Base-by-base conservation (phyloP, 2,329 filamentous ascomycete genomes). In the Ophiostoma novo-ulmi region DNA sequence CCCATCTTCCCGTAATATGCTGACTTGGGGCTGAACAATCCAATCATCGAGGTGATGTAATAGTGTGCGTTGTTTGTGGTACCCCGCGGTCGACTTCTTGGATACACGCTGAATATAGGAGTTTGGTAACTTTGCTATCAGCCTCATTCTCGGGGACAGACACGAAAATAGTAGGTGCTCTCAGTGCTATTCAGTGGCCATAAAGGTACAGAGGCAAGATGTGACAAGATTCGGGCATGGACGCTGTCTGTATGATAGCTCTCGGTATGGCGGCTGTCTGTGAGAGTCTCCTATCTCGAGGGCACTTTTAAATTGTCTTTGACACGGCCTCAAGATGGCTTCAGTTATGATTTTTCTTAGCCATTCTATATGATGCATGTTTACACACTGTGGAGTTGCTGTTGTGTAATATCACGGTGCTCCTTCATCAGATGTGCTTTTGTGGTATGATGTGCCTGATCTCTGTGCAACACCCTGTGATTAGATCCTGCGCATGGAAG, bases 361-460 rank as follows among this genome's bases (percentile, higher is more conserved):
- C 38, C 31, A 58, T 58, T 11, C 20, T 69, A 65, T 41, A 17
- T 14, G 6, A 31, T 44, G 39, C 65, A 35, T 67, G 7, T n/a
- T 11, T 39, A 14, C 63, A 65, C 11, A 20, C 63, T 39, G 63
- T 39, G 20, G 36, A 39, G 17, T 22, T 13, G 36, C 35, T 39
- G 35, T 5, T 61, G 70, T 71, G 70, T 41, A 44, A 31, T 66
- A 65, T 36, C 36, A 64, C n/a, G 26, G 48, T 39, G 58, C 26
- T 67, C 20, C 63, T 39, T 65, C n/a, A 65, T 22, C 63, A 65
- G 63, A 65, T 22, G 63, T 39, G 35, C 63, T 1, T 39, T 38
- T 39, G 63, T 69, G 67, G 67, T 61, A 63, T 63, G 63, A 35
- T 69, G 67, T 69, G 68, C 68, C 35, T 68, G 68, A 72, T 72